phyloP scores from a whole-genome alignment of 495 filamentous ascomycete species.

The Talaromyces trachyspermus region DNA sequence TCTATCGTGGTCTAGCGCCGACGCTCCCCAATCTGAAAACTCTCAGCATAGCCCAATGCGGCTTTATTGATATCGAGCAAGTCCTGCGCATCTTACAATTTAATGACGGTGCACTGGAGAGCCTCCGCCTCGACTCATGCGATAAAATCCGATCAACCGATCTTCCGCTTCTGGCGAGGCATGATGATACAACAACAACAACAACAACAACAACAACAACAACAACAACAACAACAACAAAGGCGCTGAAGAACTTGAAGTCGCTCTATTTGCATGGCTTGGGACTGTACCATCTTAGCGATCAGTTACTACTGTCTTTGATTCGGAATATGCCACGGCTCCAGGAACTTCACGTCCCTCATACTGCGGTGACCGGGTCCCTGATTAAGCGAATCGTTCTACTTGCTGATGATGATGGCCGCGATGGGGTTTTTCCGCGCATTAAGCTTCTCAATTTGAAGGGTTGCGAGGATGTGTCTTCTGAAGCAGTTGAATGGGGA shows the following conservation, averaged over 20 bases:
- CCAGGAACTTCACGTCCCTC: constrained; percentile 27
- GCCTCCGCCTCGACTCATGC: constrained; percentile 25
- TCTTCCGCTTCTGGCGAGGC: no score
- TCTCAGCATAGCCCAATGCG: constrained; percentile 23
- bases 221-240: constrained; percentile 6
- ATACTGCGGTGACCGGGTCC: constrained; percentile 29
- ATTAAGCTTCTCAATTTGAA: constrained; percentile 21
- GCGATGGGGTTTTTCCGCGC: constrained; percentile 1
- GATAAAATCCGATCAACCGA: constrained; percentile 10
- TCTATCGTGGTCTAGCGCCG: neutral
- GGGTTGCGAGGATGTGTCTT: constrained; percentile 28
- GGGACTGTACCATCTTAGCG: constrained; percentile 12
- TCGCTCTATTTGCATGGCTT: constrained; percentile 24
- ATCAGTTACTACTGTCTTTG: constrained; percentile 12
- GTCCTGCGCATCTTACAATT: constrained; percentile 13
- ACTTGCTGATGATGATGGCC: neutral
- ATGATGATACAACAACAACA: constrained; percentile 9
- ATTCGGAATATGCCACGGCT: constrained; percentile 16
- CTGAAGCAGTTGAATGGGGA: constrained; percentile 32
- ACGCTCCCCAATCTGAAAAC: constrained; percentile 25
- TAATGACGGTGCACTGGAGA: constrained; percentile 17
- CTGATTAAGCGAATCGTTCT: constrained; percentile 28
- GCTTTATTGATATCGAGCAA: constrained; percentile 17
- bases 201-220: neutral
- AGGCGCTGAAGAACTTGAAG: constrained; percentile 14